A percentile compares a stretch with the other conserved stretches of the same genome.
These are phyloP conservation scores for Cladosporium sp. DNA, from an alignment of 2,329 filamentous ascomycete genomes.

Conservation along the genomic window DNA sequence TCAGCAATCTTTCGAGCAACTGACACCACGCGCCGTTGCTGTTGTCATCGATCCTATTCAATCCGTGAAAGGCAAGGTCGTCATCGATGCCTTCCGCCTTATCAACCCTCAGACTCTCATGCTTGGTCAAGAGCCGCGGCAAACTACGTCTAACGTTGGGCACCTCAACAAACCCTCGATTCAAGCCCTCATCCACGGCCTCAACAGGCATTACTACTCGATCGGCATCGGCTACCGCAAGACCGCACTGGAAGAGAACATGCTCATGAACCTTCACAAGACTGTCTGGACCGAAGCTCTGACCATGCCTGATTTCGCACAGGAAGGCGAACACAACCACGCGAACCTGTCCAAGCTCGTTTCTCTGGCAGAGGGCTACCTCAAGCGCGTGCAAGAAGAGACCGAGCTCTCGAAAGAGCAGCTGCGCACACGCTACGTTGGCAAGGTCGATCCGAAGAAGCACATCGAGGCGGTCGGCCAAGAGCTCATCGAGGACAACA, in stretches of 20 bases:
- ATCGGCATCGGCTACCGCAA: constrained; percentile 98
- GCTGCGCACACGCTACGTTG: constrained; percentile 96
- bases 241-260: constrained; percentile 93
- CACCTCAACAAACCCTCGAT: constrained; percentile 99
- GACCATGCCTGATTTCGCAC: constrained; percentile 91
- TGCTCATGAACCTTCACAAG: constrained; percentile 99
- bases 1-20: constrained; percentile 98
- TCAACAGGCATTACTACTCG: constrained; percentile 98
- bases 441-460: constrained; percentile 99
- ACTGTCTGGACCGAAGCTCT: constrained; percentile 98
- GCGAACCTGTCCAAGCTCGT: constrained; percentile 85
- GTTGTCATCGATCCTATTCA: constrained; percentile 98
- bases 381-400: constrained; percentile 98
- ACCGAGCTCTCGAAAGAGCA: constrained; percentile 95
- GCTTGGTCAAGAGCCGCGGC: constrained; percentile 94
- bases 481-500: constrained; percentile 97
- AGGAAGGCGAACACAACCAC: constrained; percentile 78
- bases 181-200: constrained; percentile 93
- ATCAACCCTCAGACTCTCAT: constrained; percentile 98
- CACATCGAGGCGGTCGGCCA: constrained; percentile 95
- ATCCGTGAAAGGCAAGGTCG: constrained; percentile 98
- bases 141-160: constrained; percentile 95
- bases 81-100: constrained; percentile 96
- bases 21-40: constrained; percentile 91
- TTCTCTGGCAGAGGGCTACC: constrained; percentile 85